phyloP scores from a whole-genome alignment of 2,329 filamentous ascomycete species.

The Botrytis squamosa region DNA sequence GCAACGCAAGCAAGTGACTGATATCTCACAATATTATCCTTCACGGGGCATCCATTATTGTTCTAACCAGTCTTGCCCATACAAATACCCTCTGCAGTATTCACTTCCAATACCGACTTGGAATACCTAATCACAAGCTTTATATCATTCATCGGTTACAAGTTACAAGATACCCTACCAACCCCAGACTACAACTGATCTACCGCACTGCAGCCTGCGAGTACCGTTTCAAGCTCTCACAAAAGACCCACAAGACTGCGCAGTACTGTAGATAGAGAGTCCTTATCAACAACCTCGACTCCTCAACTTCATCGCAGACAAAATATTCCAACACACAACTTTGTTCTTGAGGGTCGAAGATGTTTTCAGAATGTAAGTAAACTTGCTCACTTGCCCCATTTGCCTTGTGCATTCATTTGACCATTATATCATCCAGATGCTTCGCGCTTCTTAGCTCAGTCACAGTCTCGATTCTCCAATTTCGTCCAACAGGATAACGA shows the following conservation, averaged over 20 bases:
- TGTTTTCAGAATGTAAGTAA: conserved; percentile 41
- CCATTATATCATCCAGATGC: conserved; percentile 58
- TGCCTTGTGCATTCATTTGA: conserved; percentile 20
- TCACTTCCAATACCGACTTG: background rate
- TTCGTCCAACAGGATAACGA: conserved; percentile 58
- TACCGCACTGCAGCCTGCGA: background rate
- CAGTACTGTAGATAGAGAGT: background rate
- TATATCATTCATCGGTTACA: background rate
- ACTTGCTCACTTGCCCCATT: background rate
- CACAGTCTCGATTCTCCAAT: conserved; percentile 81
- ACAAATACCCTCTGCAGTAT: background rate
- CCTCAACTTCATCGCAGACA: conserved; percentile 13
- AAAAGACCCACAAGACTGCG: conserved; percentile 9
- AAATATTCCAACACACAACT: background rate
- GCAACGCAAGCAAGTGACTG: conserved; percentile 15
- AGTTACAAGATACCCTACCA: background rate
- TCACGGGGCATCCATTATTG: background rate
- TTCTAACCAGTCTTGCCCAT: background rate
- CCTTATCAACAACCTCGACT: conserved; percentile 17
- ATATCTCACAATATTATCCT: conserved; percentile 19
- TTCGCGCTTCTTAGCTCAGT: conserved; percentile 93
- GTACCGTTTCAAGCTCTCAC: background rate
- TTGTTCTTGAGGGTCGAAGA: conserved; percentile 25
- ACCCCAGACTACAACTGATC: conserved; percentile 3
- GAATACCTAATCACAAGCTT: conserved; percentile 7